Evolutionary conservation across 306 rosid species (phyloP).

Genomic region (Gastrolobium bilobum): DNA sequence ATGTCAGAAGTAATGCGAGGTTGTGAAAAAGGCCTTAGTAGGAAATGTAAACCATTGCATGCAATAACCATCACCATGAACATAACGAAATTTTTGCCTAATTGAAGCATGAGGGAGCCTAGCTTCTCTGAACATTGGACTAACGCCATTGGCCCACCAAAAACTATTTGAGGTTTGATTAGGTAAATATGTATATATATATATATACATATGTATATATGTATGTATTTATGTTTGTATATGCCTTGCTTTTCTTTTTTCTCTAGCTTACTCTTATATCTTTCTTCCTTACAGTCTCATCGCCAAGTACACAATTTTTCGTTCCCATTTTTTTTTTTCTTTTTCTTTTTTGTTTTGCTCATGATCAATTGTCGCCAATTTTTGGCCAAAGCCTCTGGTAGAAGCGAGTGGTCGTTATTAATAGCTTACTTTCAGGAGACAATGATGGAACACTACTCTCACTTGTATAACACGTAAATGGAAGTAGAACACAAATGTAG

Average conservation of each 20-base stretch:
- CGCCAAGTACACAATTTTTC: conserved; percentile 1
- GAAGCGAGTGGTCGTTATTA: conserved; percentile 55
- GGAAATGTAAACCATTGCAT: conserved; percentile 68
- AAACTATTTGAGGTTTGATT: not conserved
- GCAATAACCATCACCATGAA: conserved; percentile 68
- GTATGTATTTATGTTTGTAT: too few species aligned
- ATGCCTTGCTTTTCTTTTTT: not conserved
- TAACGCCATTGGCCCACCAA: not conserved
- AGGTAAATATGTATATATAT: too few species aligned
- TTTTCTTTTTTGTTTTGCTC: conserved; percentile 43
- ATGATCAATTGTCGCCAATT: conserved; percentile 36
- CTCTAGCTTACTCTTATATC: conserved; percentile 16
- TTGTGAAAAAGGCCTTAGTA: conserved; percentile 68
- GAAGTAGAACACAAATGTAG: conserved; percentile 51
- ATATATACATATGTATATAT: too few species aligned
- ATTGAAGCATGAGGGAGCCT: conserved; percentile 40
- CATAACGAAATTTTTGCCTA: conserved; percentile 52
- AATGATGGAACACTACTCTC: conserved; percentile 55
- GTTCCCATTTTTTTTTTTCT: not conserved
- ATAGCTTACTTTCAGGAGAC: conserved; percentile 70
- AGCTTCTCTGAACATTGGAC: conserved; percentile 57
- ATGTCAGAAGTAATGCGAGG: conserved; percentile 80
- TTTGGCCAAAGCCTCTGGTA: conserved; percentile 8
- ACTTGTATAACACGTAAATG: too few species aligned
- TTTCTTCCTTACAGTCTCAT: conserved; percentile 32